Base-by-base conservation (phyloP, 441 rosid genomes). In the Biscutella laevigata region DNA sequence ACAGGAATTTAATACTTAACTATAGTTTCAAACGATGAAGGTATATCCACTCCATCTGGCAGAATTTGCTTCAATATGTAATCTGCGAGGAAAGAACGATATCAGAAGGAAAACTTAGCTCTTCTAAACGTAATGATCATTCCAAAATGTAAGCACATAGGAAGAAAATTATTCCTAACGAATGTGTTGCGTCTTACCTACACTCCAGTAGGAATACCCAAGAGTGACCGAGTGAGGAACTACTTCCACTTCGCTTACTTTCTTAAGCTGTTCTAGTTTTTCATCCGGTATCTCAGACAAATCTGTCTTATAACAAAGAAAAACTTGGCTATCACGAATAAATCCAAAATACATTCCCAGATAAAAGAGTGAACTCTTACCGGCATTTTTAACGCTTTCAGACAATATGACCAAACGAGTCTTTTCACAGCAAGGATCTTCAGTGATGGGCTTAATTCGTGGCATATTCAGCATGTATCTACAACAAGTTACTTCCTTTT, bases 1-100 rank as follows among this genome's bases (percentile, higher is more conserved):
- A 27, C 38, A 13, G 32, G 22, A 53, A 67, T 42, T 69, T 17
- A 67, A 71, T 65, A 84, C 90, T 79, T 72, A 83, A 76, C 96
- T 77, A 91, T 81, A 47, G 97, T 89, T 76, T 89, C 97, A 42
- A 89, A 89, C 33, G 95, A 89, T 29, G 97, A 78, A 56, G 98
- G 98, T 30, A 87, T 81, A 71, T 87, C 96, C 28, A 81, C 80
- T 61, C 95, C 90, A 40, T 75, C 72, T 39, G 96, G 98, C 54
- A 87, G 83, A 70, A 87, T 74, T 72, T 85, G 83, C 88, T 81
- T 83, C 76, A 91, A 44, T 53, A 91, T 67, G 40, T 85, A 83
- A 75, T 88, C 98, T 91, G 77, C 56, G 64, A 71, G 51, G 27
- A 38, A 46, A 33, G 50, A 57, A 45, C 29, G 2, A 26, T 33